Conservation (phyloP, 1,284 basidiomycete genomes). For the Somion occarium region DNA sequence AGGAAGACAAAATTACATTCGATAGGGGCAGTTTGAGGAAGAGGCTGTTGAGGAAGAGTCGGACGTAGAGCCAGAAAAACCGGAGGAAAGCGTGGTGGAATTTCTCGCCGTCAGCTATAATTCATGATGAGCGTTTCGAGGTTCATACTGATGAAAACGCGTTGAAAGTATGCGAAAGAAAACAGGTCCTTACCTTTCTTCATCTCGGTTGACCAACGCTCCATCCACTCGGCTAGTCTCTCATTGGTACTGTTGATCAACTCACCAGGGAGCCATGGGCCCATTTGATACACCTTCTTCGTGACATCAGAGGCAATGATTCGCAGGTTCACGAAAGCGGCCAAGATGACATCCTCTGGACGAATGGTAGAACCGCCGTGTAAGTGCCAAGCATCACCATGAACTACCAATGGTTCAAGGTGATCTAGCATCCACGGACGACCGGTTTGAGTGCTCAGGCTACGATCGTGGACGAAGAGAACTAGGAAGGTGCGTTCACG, state of each 20-base stretch:
- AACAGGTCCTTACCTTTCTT: conserved; percentile 58
- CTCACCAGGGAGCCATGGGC: conserved; percentile 66
- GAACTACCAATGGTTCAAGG: conserved; percentile 69
- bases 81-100: conserved; percentile 71
- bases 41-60: conserved; percentile 77
- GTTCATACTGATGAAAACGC: not conserved
- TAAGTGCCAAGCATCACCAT: conserved; percentile 67
- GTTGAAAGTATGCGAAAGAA: too few relatives aligned
- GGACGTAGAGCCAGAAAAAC: conserved; percentile 71
- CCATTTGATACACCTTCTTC: conserved; percentile 31
- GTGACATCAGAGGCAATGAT: conserved; percentile 62
- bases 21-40: conserved; percentile 47
- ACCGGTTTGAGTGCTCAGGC: conserved; percentile 78
- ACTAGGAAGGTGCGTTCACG: conserved; percentile 80
- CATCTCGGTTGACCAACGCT: conserved; percentile 68
- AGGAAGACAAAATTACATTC: conserved; percentile 1
- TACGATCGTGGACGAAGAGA: conserved; percentile 78
- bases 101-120: conserved; percentile 53
- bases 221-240: conserved; percentile 66
- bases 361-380: conserved; percentile 48
- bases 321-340: conserved; percentile 69
- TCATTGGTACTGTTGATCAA: conserved; percentile 65
- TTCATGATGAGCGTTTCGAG: conserved; percentile 11
- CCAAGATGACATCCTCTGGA: conserved; percentile 75
- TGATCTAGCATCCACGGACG: conserved; percentile 82